Evolutionary conservation across 495 filamentous ascomycete genomes (phyloP), one percentile per base, ranked within the genome.

Genomic region (Neurospora hispaniola): DNA sequence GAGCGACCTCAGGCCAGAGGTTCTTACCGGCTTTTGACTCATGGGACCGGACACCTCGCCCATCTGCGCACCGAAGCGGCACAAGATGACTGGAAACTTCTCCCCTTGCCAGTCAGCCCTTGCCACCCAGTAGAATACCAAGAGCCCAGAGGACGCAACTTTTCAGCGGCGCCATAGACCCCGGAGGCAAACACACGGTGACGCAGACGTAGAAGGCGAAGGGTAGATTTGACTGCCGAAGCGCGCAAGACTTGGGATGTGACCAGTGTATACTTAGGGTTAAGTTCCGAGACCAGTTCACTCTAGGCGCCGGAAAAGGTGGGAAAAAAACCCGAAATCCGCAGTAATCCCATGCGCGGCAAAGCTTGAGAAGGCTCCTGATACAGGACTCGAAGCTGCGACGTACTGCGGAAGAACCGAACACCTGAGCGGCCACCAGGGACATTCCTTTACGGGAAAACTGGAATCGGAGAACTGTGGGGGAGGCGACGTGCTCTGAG

Each of bases 241-340:
- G 73, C 82, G 79, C 80, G 82, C 81, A 85, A 83, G 76, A 80
- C 85, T 86, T 72, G 74, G 68, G 68, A 86, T 35, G 54, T 66
- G 35, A 90, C 88, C 89, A 86, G 86, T 18, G 76, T 81, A 79
- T 79, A 78, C 83, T 89, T 92, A 92, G 90, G 90, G 90, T 92
- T 92, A 92, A 91, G 90, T 91, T 92, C 90, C 89, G 85, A 88
- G 80, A 80, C 82, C 82, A 82, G 84, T 87, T 86, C 88, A 84
- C 85, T 82, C 78, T 79, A 72, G 74, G 79, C 74, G 77, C 73
- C 76, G 79, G 75, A 72, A 59, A 62, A 41, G 69, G 42, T 31
- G 42, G 35, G 43, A 62, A 46, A 43, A 62, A 62, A 23, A 23
- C 71, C 54, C 71, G 18, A 44, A 73, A 73, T 70, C 74, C 72